These are phyloP conservation scores for Debaryomyces nepalensis DNA, from an alignment of 1,139 yeast species.

Conservation along the genomic window DNA sequence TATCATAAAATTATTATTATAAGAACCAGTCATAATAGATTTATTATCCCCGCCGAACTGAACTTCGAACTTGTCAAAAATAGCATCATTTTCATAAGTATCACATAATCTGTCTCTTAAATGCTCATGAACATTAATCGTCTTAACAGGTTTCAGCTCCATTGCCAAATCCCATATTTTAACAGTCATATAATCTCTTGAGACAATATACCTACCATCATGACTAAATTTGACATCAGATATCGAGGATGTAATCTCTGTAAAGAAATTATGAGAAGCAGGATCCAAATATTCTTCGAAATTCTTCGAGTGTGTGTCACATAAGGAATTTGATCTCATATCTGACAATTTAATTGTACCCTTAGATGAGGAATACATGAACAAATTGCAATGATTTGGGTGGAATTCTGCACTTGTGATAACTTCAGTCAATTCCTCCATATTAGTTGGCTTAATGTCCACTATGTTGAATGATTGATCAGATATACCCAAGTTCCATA, in stretches of 20 bases:
- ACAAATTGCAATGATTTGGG: conserved; percentile 88
- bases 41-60: conserved; percentile 93
- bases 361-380: conserved; percentile 96
- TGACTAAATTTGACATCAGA: conserved; percentile 92
- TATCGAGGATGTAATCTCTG: conserved; percentile 94
- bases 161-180: conserved; percentile 98
- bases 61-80: conserved; percentile 97
- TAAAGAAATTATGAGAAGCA: conserved; percentile 90
- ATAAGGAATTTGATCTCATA: conserved; percentile 94
- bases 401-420: conserved; percentile 98
- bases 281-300: conserved; percentile 96
- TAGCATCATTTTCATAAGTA: conserved; percentile 97
- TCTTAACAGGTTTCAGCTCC: conserved; percentile 94
- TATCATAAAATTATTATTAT: conserved; percentile 95
- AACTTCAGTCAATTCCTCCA: conserved; percentile 99
- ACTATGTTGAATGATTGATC: conserved; percentile 97
- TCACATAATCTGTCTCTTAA: conserved; percentile 92
- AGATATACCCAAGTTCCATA: conserved; percentile 94
- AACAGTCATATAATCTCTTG: conserved; percentile 96
- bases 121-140: conserved; percentile 95
- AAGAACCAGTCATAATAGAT: conserved; percentile 95
- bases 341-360: conserved; percentile 96
- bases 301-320: conserved; percentile 87
- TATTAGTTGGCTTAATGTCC: conserved; percentile 95
- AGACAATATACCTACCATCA: conserved; percentile 92